Percentiles rank a stretch among this genome's conserved stretches.
Conservation (phyloP, 2,329 filamentous ascomycete species). For the Penicillium sp. region DNA sequence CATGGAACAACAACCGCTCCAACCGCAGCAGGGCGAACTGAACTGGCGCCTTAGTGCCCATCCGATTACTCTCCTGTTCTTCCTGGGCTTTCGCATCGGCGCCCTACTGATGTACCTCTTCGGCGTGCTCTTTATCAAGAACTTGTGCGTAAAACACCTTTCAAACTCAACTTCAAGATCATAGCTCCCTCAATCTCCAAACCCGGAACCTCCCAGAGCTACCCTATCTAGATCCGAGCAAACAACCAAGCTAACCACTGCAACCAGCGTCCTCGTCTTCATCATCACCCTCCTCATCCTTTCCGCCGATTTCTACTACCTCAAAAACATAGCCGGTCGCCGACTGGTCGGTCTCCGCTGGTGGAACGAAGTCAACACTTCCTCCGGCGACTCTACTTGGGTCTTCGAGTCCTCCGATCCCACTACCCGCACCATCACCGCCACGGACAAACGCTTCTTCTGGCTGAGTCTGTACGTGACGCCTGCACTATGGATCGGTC, state of each 20-base stretch:
- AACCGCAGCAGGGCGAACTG: constrained; percentile 52
- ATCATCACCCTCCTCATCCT: constrained; percentile 45
- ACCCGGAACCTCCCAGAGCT: no score
- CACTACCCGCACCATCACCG: constrained; percentile 36
- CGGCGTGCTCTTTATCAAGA: constrained; percentile 69
- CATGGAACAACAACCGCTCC: no score
- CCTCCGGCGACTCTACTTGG: constrained; percentile 43
- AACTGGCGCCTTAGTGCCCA: constrained; percentile 96
- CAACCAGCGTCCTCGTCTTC: constrained; percentile 41
- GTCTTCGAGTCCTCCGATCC: constrained; percentile 45
- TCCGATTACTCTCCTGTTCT: constrained; percentile 84
- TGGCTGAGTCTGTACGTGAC: constrained; percentile 44
- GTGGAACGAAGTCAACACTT: constrained; percentile 46
- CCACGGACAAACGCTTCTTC: constrained; percentile 46
- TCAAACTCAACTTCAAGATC: no score
- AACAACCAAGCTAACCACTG: constrained; percentile 18
- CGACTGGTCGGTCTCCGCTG: constrained; percentile 44
- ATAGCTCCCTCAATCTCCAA: no score
- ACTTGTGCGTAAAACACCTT: no score
- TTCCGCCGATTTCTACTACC: constrained; percentile 46
- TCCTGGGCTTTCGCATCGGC: constrained; percentile 77
- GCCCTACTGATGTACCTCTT: constrained; percentile 83
- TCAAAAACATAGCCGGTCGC: constrained; percentile 47
- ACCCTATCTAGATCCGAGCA: no score
- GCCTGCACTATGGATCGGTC: constrained; percentile 42